Base-by-base conservation (phyloP, 495 filamentous ascomycete genomes). In the Hypoxylon perforatum region DNA sequence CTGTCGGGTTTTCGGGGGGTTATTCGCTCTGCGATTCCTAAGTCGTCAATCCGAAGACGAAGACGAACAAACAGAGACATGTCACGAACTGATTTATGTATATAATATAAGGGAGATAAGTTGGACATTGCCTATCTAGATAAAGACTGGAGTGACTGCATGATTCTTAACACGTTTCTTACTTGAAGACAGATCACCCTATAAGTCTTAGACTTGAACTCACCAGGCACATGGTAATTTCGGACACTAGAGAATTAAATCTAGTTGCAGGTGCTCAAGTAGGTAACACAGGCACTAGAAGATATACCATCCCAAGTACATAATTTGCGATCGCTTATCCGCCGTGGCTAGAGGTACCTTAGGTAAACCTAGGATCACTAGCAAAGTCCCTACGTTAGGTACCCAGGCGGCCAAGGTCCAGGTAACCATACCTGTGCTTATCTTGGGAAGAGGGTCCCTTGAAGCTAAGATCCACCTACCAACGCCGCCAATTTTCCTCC, bases 381-480 rank as follows among this genome's bases (percentile, higher is more conserved):
- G n/a, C n/a, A 28, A 28, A 7, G 25, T 7, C 25, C 3, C 25
- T 28, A 28, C 3, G 18, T 17, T 25, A 41, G 8, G 19, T 17
- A 17, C 35, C 35, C 9, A 5, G 11, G n/a, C 30, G 36, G 11
- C 36, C 11, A 3, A 17, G 39, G 39, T 42, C 14, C 4, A 52
- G n/a, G 62, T 66, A 55, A 19, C 50, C 36, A 12, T 10, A 50
- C 49, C 51, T 60, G 48, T 61, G 55, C 63, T 66, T 66, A 66
- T 60, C 56, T 66, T 22, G 25, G 52, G 50, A 57, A 58, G 11
- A 23, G 25, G 28, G 39, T 57, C 56, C 63, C 44, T 23, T 47
- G 14, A n/a, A 21, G 15, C 4, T 7, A 2, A 47, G 15, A 4
- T 28, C 7, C 14, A 47, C 44, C 44, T 22, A 52, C 60, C 60